Evolutionary conservation across 306 rosid species (phyloP).

Genomic region (Medicago truncatula): MtrunA17r5.0-ANR NC_053048.1:43671501-43672000

Average conservation of each 20-base stretch:
- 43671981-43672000: slow-evolving; percentile 87
- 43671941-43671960: slow-evolving; percentile 86
- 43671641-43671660: slow-evolving; percentile 82
- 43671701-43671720: slow-evolving; percentile 95
- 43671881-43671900: slow-evolving; percentile 97
- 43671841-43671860: slow-evolving; percentile 72
- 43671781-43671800: slow-evolving; percentile 97
- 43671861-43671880: slow-evolving; percentile 94
- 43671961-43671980: slow-evolving; percentile 91
- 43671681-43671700: slow-evolving; percentile 96
- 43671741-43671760: slow-evolving; percentile 85
- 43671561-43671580: slow-evolving; percentile 72
- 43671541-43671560: slow-evolving; percentile 94
- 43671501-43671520: slow-evolving; percentile 92
- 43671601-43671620: slow-evolving; percentile 77
- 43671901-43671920: slow-evolving; percentile 86
- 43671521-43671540: slow-evolving; percentile 98
- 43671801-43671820: slow-evolving; percentile 99
- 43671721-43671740: slow-evolving; percentile 85
- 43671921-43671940: slow-evolving; percentile 76
- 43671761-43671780: slow-evolving; percentile 99
- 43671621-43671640: slow-evolving; percentile 87
- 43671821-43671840: slow-evolving; percentile 91
- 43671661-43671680: slow-evolving; percentile 97
- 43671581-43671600: slow-evolving; percentile 86